These are phyloP conservation scores for Xanthoconium stramineum DNA, from an alignment of 768 basidiomycete species.

Conservation along the genomic window DNA sequence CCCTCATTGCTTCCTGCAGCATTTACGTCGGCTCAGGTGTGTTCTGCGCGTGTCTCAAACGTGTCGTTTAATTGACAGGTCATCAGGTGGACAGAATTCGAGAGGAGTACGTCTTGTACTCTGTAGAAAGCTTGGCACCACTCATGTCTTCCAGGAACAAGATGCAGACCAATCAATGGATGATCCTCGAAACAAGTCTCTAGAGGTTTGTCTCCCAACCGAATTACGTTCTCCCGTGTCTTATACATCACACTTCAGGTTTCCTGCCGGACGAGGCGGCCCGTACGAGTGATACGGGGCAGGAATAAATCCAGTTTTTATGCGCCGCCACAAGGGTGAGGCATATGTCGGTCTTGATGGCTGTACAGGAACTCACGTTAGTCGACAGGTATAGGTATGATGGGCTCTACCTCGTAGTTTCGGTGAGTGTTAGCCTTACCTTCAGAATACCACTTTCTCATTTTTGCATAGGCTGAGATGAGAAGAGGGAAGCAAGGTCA, in stretches of 20 bases:
- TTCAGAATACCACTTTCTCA: conserved; percentile 2
- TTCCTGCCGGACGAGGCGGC: conserved; percentile 27
- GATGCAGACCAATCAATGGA: conserved; percentile 23
- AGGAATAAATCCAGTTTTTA: conserved; percentile 12
- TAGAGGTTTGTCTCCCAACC: conserved; percentile 11
- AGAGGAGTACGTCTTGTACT: conserved; percentile 11
- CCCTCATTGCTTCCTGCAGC: conserved; percentile 21
- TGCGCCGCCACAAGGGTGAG: conserved; percentile 25
- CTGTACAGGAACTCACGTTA: not conserved
- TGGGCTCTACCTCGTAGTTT: conserved; percentile 29
- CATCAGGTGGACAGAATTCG: conserved; percentile 24
- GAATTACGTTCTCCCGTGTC: not conserved
- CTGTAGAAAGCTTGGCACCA: not conserved
- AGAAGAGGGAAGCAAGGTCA: conserved; percentile 17
- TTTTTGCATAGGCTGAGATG: conserved; percentile 14
- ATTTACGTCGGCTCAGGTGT: conserved; percentile 33
- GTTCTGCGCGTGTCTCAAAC: not conserved
- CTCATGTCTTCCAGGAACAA: conserved; percentile 21
- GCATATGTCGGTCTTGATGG: not conserved
- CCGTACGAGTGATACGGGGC: conserved; percentile 40
- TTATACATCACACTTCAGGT: conserved; percentile 18
- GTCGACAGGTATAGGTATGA: conserved; percentile 31
- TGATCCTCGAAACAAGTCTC: conserved; percentile 15
- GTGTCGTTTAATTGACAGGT: not conserved
- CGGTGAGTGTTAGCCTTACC: conserved; percentile 9